phyloP scores from a whole-genome alignment of 192 early-diverging fungal genomes.

The Coemansia sp. region DNA sequence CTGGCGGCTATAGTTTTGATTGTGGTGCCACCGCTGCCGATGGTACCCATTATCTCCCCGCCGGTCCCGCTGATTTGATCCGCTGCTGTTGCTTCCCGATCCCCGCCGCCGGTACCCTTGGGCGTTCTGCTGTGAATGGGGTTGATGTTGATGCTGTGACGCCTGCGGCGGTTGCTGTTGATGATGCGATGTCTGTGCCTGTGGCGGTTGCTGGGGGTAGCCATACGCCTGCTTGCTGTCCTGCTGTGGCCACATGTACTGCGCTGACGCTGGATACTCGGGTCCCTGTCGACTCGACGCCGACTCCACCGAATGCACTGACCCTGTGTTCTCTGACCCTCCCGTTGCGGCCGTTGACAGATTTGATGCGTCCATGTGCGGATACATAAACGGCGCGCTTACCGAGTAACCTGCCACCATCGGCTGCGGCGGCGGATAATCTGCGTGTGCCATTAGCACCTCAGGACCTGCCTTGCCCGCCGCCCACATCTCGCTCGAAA shows the following conservation, averaged over 20 bases:
- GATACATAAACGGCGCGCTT: slow-evolving; percentile 34
- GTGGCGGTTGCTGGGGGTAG: not conserved
- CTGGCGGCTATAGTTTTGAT: slow-evolving; percentile 12
- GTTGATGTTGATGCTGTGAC: slow-evolving; percentile 8
- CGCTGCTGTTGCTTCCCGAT: slow-evolving; percentile 19
- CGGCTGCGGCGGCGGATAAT: slow-evolving; percentile 34
- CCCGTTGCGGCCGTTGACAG: slow-evolving; percentile 44
- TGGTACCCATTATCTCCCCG: slow-evolving; percentile 18
- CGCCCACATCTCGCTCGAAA: not conserved
- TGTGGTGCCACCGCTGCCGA: slow-evolving; percentile 37
- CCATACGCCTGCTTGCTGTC: slow-evolving; percentile 5
- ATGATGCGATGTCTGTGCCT: not conserved
- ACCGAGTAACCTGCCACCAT: slow-evolving; percentile 23
- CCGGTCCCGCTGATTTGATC: slow-evolving; percentile 25
- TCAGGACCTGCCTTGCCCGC: not conserved
- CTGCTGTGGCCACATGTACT: slow-evolving; percentile 37
- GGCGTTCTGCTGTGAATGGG: slow-evolving; percentile 6
- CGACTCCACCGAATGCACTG: slow-evolving; percentile 38
- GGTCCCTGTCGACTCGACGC: slow-evolving; percentile 17
- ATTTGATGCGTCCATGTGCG: slow-evolving; percentile 37
- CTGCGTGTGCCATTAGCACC: slow-evolving; percentile 9
- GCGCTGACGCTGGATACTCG: slow-evolving; percentile 13
- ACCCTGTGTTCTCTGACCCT: slow-evolving; percentile 46
- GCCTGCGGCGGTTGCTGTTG: slow-evolving; percentile 8
- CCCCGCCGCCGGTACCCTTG: slow-evolving; percentile 24